Base-by-base conservation (phyloP, 768 basidiomycete species). In the Boletales sp. region DNA sequence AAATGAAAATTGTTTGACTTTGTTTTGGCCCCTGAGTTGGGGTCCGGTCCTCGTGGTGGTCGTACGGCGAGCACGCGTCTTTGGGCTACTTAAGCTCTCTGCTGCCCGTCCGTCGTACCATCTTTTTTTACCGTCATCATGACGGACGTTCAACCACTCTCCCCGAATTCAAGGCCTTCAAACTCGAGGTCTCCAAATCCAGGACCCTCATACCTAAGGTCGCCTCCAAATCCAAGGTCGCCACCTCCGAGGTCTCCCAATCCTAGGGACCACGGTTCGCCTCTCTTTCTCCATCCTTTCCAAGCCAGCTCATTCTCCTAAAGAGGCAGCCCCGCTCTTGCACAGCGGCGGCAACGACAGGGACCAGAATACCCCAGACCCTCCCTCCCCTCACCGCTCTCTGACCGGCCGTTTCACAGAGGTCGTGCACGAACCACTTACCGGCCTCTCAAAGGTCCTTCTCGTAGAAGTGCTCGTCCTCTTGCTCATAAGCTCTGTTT, bases 401-500 rank as follows among this genome's bases (percentile, higher is more conserved):
- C 19, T 60, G 8, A 40, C 60, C 9, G 61, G 62, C 18, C 60
- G 63, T 37, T 61, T 87, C 39, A 74, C 80, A 24, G 68, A 78
- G 11, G 72, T 82, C 50, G 79, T 83, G 4, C 83, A 84, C 55
- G 86, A 91, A 60, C 87, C 87, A 2, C 78, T 97, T 32, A 91
- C 92, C 1, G 76, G 86, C 18, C 78, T 97, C 53, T 85, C 91
- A 43, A 88, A 91, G 72, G 73, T 91, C 45, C 82, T 98, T 2
- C 81, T 92, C 11, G 74, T 85, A 17, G 73, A 89, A 40, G 79
- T 81, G 0, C 78, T 98, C 52, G 67, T 88, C 24, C 76, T 99
- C 41, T 76, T 98, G 13, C 77, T 97, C 40, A 76, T 92, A 42
- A 84, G 81, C 56, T 87, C 90, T 8, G 77, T 90, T n/a, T 94